A percentile compares a stretch with the other conserved stretches of the same genome.
Conservation (phyloP, 371 early-diverging fungal species). For the Mucor saturninus region DNA sequence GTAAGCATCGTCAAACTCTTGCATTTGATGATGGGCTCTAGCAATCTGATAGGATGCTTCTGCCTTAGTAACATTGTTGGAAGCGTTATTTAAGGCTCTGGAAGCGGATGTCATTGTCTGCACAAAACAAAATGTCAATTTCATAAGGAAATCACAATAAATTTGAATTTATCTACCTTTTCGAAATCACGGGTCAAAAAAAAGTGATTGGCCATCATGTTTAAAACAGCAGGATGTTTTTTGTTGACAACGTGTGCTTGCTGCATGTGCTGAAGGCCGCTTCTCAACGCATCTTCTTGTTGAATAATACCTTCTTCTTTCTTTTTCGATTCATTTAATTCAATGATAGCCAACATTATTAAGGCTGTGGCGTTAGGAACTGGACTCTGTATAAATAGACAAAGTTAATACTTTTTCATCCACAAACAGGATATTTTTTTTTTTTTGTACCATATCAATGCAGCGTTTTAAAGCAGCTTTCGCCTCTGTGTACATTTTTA, state of each 20-base stretch:
- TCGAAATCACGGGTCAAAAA: slow-evolving; percentile 58
- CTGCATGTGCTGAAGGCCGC: slow-evolving; percentile 57
- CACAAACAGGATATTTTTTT: no score
- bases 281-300: slow-evolving; percentile 38
- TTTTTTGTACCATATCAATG: slow-evolving; percentile 57
- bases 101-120: slow-evolving; percentile 51
- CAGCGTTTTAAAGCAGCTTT: slow-evolving; percentile 74
- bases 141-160: neutral
- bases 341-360: slow-evolving; percentile 74
- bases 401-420: neutral
- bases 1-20: slow-evolving; percentile 72
- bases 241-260: slow-evolving; percentile 54
- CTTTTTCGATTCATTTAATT: slow-evolving; percentile 75
- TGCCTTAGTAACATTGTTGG: slow-evolving; percentile 59
- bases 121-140: neutral
- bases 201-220: slow-evolving; percentile 63
- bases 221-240: slow-evolving; percentile 56
- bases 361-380: slow-evolving; percentile 65
- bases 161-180: slow-evolving; percentile 25
- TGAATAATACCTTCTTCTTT: slow-evolving; percentile 34
- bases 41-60: slow-evolving; percentile 69
- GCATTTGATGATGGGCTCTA: slow-evolving; percentile 60
- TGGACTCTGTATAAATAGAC: slow-evolving; percentile 11
- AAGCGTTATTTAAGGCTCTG: slow-evolving; percentile 50
- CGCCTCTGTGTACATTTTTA: slow-evolving; percentile 74